Evolutionary conservation across 176 grass and related monocot species (phyloP).

Genomic region (Zoysia japonica): DNA sequence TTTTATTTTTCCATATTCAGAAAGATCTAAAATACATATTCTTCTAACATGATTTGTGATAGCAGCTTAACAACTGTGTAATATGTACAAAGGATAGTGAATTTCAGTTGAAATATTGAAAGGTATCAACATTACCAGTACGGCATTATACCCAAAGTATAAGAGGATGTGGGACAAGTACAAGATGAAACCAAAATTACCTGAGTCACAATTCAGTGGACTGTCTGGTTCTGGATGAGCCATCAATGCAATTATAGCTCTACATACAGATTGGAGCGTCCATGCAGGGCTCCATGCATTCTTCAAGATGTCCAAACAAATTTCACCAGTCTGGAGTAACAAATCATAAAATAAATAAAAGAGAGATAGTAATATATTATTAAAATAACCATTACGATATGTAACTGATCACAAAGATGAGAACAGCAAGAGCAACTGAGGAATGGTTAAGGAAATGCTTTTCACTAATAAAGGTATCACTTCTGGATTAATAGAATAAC

Average conservation of each 20-base stretch:
- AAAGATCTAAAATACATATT: not conserved
- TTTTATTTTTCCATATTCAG: not conserved
- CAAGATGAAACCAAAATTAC: conserved; percentile 35
- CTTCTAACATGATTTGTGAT: not conserved
- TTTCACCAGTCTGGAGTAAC: conserved; percentile 80
- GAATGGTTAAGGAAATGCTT: not conserved
- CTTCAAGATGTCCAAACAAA: conserved; percentile 99
- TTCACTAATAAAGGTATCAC: not conserved
- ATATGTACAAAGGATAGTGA: not conserved
- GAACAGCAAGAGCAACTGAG: not conserved
- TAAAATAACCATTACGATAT: not conserved
- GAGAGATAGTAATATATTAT: not conserved
- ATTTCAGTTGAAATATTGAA: not conserved
- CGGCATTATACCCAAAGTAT: not conserved
- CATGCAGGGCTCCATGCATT: conserved; percentile 99
- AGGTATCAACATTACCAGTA: not conserved
- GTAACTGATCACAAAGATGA: not conserved
- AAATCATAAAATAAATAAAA: not conserved
- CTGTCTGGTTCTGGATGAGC: conserved; percentile 96
- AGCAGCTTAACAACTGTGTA: not conserved
- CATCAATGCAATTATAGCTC: conserved; percentile 98
- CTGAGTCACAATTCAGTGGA: conserved; percentile 99
- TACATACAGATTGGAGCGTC: conserved; percentile 97
- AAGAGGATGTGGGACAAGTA: not conserved
- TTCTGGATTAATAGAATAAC: conserved; percentile 28